A percentile compares a stretch with the other conserved stretches of the same genome.
Conservation (phyloP, 305 asterid species). For the Plantago lanceolata region DNA sequence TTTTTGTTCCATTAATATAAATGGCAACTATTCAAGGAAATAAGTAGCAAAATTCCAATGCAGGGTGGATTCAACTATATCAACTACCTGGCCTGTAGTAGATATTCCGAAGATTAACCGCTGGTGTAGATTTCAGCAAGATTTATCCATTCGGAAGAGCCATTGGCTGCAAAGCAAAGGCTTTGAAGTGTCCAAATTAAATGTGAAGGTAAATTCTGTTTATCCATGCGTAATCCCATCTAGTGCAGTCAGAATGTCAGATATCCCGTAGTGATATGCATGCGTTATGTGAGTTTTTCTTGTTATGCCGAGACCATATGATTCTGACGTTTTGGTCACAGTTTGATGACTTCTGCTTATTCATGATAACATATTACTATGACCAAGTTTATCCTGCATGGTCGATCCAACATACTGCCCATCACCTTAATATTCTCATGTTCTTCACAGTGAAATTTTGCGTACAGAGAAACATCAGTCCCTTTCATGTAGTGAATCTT, state of each 20-base stretch:
- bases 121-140: conserved; percentile 92
- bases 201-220: conserved; percentile 46
- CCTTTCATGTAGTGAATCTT: neutral
- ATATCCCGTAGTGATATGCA: no score
- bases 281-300: conserved; percentile 4
- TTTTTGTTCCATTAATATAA: no score
- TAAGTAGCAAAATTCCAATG: conserved; percentile 28
- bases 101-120: conserved; percentile 76
- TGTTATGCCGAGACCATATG: neutral
- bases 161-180: conserved; percentile 78
- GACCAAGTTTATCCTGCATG: neutral
- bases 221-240: conserved; percentile 3
- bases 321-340: neutral
- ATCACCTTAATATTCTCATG: neutral
- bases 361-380: neutral
- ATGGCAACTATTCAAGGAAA: conserved; percentile 17
- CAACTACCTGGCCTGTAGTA: conserved; percentile 62
- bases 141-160: conserved; percentile 98
- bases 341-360: no score
- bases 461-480: neutral
- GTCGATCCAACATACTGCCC: no score
- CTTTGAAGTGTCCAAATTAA: conserved; percentile 38
- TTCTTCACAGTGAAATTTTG: neutral
- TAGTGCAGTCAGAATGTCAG: conserved; percentile 4
- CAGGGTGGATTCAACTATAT: conserved; percentile 51